Base-by-base conservation (phyloP, 257 asterid species). In the Thymus quinquecostatus region DNA sequence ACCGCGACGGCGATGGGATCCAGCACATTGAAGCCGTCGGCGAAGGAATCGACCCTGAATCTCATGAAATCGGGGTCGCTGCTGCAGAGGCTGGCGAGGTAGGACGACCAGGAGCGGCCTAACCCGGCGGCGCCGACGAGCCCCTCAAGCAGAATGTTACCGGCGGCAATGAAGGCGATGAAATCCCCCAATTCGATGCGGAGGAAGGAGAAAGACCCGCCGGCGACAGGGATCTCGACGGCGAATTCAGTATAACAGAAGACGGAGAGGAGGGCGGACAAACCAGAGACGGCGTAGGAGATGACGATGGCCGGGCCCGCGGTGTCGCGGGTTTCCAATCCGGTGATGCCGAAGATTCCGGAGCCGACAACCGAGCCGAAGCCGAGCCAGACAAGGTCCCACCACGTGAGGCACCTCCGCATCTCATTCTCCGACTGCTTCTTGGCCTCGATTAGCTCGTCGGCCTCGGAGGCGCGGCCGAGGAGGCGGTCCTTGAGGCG, bases 351-450 rank as follows among this genome's bases (percentile, higher is more conserved):
- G 74, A 94, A 94, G 9, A 94, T 94, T 1, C 99, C 99, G 54
- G 97, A 91, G 12, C 99, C 99, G 30, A 94, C 96, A 43, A 94
- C 97, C 45, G 96, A 83, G 50, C 99, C 99, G 72, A 94, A 91
- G 0, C 92, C 97, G 61, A 94, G 84, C 99, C 99, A 94, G 2
- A 91, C 64, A 6, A 94, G 83, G 81, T 94, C 99, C 95, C 97
- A 94, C 99, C 97, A 94, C 2, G 97, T 91, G 13, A 94, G 87
- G 79, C 97, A 89, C n/a, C 66, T 65, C 66, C 80, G 80, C 96
- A 94, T 86, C 50, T 86, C 85, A 55, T 91, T 77, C 68, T 94
- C 97, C 2, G 97, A 89, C 50, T 89, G 90, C 36, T 82, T 83
- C 78, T 82, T 84, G 70, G 83, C 77, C 28, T 71, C 81, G 40